These are phyloP conservation scores for Ophiostoma novo-ulmi DNA, from an alignment of 2,329 filamentous ascomycete genomes.

Conservation along the genomic window DNA sequence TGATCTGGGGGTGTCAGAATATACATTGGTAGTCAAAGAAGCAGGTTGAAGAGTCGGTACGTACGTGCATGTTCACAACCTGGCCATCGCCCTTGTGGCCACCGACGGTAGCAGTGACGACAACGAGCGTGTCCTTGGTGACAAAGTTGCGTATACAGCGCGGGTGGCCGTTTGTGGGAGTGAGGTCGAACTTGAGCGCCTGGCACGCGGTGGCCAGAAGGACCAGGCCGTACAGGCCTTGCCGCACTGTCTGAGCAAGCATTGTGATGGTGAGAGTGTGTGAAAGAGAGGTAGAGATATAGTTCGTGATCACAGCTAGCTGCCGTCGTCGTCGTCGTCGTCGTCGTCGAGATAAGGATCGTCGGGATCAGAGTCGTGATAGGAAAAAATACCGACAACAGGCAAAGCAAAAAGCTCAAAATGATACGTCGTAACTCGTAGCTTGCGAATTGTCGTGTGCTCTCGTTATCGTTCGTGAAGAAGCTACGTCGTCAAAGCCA, in stretches of 20 bases:
- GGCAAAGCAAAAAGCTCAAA: background rate
- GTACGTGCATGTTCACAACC: slow-evolving; percentile 86
- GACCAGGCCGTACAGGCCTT: slow-evolving; percentile 54
- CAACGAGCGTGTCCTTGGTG: slow-evolving; percentile 82
- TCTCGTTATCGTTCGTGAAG: background rate
- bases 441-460: slow-evolving; percentile 5
- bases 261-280: slow-evolving; percentile 17
- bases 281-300: background rate
- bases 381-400: background rate
- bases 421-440: background rate
- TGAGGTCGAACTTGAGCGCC: slow-evolving; percentile 91
- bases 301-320: background rate
- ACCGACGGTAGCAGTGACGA: slow-evolving; percentile 83
- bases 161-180: slow-evolving; percentile 62
- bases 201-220: slow-evolving; percentile 50
- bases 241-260: slow-evolving; percentile 47
- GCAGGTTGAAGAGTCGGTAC: slow-evolving; percentile 31
- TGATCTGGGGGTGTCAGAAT: slow-evolving; percentile 58
- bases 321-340: background rate
- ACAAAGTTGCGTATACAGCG: slow-evolving; percentile 97
- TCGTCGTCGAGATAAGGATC: background rate
- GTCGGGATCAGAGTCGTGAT: background rate
- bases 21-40: too few relatives aligned
- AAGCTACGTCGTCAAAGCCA: background rate
- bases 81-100: slow-evolving; percentile 90